phyloP scores from a whole-genome alignment of 352 stramenopile species.

The Globisporangium megalacanthum region DNA sequence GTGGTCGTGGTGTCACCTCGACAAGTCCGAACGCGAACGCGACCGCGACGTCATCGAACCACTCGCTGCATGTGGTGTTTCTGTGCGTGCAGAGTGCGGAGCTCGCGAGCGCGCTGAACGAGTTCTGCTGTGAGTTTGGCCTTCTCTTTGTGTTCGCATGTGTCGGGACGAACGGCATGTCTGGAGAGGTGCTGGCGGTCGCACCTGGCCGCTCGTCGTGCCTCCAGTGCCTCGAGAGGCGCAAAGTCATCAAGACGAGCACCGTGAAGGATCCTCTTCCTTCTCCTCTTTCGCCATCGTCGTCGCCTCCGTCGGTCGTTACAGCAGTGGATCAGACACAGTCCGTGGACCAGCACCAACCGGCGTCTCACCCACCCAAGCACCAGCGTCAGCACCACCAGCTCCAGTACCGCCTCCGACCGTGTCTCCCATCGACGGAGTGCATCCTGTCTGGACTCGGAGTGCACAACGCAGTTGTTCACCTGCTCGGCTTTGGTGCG shows the following conservation, averaged over 20 bases:
- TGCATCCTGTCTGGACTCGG: conserved; percentile 42
- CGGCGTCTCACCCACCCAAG: background rate
- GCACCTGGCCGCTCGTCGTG: conserved; percentile 14
- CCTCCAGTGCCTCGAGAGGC: conserved; percentile 28
- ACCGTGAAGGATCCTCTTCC: too few relatives aligned
- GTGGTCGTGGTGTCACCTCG: background rate
- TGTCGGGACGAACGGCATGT: conserved; percentile 28
- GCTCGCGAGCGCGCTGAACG: conserved; percentile 34
- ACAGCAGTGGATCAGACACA: background rate
- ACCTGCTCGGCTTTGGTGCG: conserved; percentile 23
- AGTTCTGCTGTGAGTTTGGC: conserved; percentile 31
- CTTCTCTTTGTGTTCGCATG: conserved; percentile 28
- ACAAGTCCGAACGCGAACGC: too few relatives aligned
- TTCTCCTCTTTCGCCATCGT: background rate
- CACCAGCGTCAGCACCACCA: background rate
- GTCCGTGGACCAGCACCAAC: background rate
- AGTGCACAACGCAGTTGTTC: conserved; percentile 36
- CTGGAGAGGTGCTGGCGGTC: conserved; percentile 30
- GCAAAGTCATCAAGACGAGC: conserved; percentile 29
- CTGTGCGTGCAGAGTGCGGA: conserved; percentile 1
- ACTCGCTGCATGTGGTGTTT: too few relatives aligned
- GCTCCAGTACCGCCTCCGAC: background rate
- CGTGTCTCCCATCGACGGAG: conserved; percentile 31
- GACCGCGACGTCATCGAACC: too few relatives aligned
- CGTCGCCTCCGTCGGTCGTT: background rate